Percentiles rank a stretch among this genome's conserved stretches.
These are phyloP conservation scores for Coemansia sp. DNA, from an alignment of 192 early-diverging fungal genomes.

Conservation along the genomic window DNA sequence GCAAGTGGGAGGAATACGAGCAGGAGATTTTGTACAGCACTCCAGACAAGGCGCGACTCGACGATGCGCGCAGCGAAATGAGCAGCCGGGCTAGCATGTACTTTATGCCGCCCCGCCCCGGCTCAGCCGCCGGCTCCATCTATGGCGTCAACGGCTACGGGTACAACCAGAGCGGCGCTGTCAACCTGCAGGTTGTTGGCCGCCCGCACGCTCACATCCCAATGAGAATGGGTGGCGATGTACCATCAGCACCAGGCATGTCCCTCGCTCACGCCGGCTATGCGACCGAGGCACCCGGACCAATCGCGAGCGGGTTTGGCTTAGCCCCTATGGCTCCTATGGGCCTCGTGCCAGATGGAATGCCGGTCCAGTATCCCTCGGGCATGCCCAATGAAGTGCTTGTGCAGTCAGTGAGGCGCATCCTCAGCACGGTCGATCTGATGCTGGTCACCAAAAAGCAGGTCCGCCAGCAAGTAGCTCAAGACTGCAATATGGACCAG, in stretches of 20 bases:
- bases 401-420: slow-evolving; percentile 67
- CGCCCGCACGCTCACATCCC: slow-evolving; percentile 11
- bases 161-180: slow-evolving; percentile 39
- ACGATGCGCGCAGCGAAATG: slow-evolving; percentile 57
- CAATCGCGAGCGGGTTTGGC: background rate
- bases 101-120: slow-evolving; percentile 51
- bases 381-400: slow-evolving; percentile 75
- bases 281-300: slow-evolving; percentile 11
- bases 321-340: slow-evolving; percentile 3
- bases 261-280: slow-evolving; percentile 16
- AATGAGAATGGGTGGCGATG: slow-evolving; percentile 44
- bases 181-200: slow-evolving; percentile 42
- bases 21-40: slow-evolving; percentile 57
- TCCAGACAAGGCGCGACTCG: slow-evolving; percentile 33
- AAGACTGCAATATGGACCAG: slow-evolving; percentile 72
- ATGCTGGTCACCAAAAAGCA: slow-evolving; percentile 99
- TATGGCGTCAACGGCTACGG: slow-evolving; percentile 51
- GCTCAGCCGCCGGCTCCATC: slow-evolving; percentile 49
- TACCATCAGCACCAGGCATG: slow-evolving; percentile 26
- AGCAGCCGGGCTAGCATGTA: slow-evolving; percentile 60
- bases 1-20: slow-evolving; percentile 87
- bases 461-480: slow-evolving; percentile 88
- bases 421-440: slow-evolving; percentile 89
- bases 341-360: slow-evolving; percentile 8
- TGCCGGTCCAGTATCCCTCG: slow-evolving; percentile 35